phyloP scores from a whole-genome alignment of 225 moss, liverwort and hornwort genomes.

The Anthoceros angustus region DNA sequence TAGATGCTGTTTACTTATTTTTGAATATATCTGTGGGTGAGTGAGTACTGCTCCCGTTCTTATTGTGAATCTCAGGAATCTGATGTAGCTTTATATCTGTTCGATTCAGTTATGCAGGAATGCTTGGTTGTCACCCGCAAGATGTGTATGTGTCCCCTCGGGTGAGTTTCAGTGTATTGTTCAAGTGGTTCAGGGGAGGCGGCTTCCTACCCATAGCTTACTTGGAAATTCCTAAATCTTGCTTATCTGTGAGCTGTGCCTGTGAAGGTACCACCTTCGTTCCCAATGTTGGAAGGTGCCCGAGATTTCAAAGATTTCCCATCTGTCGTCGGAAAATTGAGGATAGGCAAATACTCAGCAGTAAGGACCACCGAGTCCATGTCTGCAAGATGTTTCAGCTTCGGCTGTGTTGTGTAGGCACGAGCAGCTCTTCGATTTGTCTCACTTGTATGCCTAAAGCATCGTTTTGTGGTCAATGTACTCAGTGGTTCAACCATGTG shows the following conservation, averaged over 20 bases:
- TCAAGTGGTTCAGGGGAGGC: not conserved
- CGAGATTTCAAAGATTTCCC: not conserved
- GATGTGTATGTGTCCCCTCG: conserved; percentile 4
- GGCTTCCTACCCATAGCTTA: not conserved
- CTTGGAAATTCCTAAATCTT: not conserved
- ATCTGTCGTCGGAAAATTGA: conserved; percentile 5
- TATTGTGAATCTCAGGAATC: no score
- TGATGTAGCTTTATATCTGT: not conserved
- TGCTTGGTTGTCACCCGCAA: conserved; percentile 2
- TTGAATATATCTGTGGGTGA: not conserved
- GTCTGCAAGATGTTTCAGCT: not conserved
- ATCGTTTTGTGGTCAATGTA: not conserved
- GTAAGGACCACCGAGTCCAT: conserved; percentile 4
- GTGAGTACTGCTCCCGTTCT: no score
- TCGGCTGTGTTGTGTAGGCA: not conserved
- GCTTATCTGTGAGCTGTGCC: not conserved
- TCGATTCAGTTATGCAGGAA: conserved; percentile 5
- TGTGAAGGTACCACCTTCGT: not conserved
- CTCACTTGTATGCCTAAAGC: not conserved
- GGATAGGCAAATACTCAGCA: conserved; percentile 8
- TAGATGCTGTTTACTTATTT: not conserved
- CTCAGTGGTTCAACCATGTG: conserved; percentile 8
- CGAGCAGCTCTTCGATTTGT: not conserved
- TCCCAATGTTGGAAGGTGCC: not conserved
- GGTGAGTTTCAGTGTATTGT: not conserved